Base-by-base conservation (phyloP, 129 eudicot genomes). In the Helianthus tuberosus region DNA sequence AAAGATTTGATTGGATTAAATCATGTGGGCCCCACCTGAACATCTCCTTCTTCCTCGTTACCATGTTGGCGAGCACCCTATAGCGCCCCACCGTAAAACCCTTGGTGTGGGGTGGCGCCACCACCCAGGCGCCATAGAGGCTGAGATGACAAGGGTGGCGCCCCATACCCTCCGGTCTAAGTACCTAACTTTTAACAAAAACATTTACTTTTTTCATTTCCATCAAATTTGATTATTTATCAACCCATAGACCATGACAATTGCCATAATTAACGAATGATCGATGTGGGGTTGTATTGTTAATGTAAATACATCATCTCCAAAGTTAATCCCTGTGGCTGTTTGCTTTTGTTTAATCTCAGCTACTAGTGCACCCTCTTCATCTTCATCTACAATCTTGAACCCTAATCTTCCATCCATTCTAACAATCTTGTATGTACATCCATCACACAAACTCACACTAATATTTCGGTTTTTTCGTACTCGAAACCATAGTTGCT, bases 251-350 rank as follows among this genome's bases (percentile, higher is more conserved):
- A 84, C 89, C 27, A 79, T 78, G 23, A 90, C 87, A 25, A 90
- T 82, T 32, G 87, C 96, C 89, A 90, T 77, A 48, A 90, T 59
- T 1, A 87, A 72, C 1, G 88, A 83, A 1, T 83, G 86, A 65
- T 90, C 93, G 1, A 75, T 8, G 35, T 79, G 71, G 0, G 91
- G 86, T 74, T 90, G 87, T 64, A 87, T 86, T n/a, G 47, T 73
- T 63, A 87, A 69, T 13, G 91, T 85, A 74, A 87, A 76, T 55
- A 90, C 96, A 81, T 90, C 96, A 12, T 83, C 83, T 62, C 93
- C 96, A 12, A 87, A 65, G 13, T 59, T n/a, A 54, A 87, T 78
- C 54, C 96, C 93, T 41, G 80, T 72, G 57, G 73, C 61, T 3
- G 92, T 54, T 72, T 81, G 80, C 81, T 90, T 90, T 63, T 78